A percentile compares a stretch with the other conserved stretches of the same genome.
phyloP scores from a whole-genome alignment of 1,139 yeast species.

The Geotrichum fermentans region DNA sequence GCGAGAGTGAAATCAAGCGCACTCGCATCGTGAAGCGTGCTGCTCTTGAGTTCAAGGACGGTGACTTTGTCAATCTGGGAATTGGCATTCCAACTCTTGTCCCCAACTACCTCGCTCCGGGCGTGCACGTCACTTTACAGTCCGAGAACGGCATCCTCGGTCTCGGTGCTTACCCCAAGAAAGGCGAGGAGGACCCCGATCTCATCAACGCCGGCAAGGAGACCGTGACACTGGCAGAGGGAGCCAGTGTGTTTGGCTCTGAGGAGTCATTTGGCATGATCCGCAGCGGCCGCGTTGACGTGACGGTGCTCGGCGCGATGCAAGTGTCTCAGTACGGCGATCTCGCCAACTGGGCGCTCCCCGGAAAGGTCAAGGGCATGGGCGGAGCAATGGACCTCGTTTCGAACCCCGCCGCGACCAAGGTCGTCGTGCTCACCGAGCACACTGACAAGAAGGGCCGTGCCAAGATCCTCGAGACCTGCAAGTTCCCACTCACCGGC shows the following conservation, averaged over 20 bases:
- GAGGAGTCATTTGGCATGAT: conserved; percentile 51
- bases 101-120: conserved; percentile 42
- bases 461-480: conserved; percentile 44
- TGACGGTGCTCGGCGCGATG: conserved; percentile 48
- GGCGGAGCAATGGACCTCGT: conserved; percentile 57
- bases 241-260: conserved; percentile 48
- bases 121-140: conserved; percentile 43
- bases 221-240: conserved; percentile 45
- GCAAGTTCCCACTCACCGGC: conserved; percentile 49
- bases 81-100: conserved; percentile 51
- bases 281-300: conserved; percentile 45
- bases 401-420: conserved; percentile 45
- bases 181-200: conserved; percentile 47
- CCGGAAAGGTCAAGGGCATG: conserved; percentile 51
- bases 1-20: conserved; percentile 28
- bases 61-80: conserved; percentile 46
- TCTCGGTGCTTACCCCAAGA: conserved; percentile 46
- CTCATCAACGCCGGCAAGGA: conserved; percentile 51
- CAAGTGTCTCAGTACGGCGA: conserved; percentile 49
- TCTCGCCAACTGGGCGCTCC: conserved; percentile 51
- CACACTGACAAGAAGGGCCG: conserved; percentile 47
- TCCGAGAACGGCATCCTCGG: conserved; percentile 51
- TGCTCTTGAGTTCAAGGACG: conserved; percentile 45
- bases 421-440: conserved; percentile 49
- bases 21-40: conserved; percentile 44